Conservation (phyloP, 2,329 filamentous ascomycete genomes). For the Trichothecium sympodiale region DNA sequence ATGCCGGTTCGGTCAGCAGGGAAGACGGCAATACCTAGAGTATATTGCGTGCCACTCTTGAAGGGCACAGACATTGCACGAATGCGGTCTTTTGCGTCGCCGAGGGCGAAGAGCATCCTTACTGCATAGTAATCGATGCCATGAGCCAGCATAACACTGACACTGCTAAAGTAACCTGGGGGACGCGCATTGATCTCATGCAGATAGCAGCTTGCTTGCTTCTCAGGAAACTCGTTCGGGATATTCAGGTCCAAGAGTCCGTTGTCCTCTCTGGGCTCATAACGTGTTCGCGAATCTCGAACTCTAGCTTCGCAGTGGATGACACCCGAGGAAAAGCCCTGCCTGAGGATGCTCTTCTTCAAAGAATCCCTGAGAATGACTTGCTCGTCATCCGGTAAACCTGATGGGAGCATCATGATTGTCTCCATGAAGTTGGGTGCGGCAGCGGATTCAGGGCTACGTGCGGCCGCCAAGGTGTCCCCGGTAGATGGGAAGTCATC, state of each 20-base stretch:
- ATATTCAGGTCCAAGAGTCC: constrained; percentile 9
- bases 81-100: constrained; percentile 6
- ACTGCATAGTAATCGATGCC: constrained; percentile 19
- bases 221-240: neutral
- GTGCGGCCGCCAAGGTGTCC: neutral
- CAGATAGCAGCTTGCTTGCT: constrained; percentile 11
- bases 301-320: constrained; percentile 19
- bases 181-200: constrained; percentile 19
- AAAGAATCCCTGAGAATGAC: constrained; percentile 10
- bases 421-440: constrained; percentile 15
- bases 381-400: constrained; percentile 11
- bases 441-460: constrained; percentile 2
- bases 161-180: constrained; percentile 13
- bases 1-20: constrained; percentile 5
- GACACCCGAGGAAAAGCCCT: constrained; percentile 15
- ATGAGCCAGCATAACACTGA: constrained; percentile 12
- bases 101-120: constrained; percentile 11
- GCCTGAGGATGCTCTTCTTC: constrained; percentile 9
- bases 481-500: constrained; percentile 23
- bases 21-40: constrained; percentile 8
- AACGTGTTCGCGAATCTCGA: constrained; percentile 12
- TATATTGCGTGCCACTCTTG: constrained; percentile 7
- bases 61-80: constrained; percentile 12
- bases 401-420: constrained; percentile 12
- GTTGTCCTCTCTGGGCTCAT: constrained; percentile 8